phyloP scores from a whole-genome alignment of 2,329 filamentous ascomycete species.

The Monilinia vaccinii-corymbosi region DNA sequence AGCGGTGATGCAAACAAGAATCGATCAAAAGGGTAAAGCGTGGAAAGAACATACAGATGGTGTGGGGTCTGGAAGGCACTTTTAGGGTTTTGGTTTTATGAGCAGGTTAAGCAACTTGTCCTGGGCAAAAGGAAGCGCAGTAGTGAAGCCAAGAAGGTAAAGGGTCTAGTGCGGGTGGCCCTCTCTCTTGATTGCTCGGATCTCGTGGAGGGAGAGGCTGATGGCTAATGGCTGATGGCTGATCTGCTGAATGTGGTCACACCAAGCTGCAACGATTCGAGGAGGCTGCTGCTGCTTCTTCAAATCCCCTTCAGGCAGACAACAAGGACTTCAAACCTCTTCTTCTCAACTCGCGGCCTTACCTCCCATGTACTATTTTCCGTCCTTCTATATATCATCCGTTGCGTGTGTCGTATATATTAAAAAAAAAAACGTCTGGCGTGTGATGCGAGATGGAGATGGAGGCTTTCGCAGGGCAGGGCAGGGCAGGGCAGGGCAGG shows the following conservation, averaged over 20 bases:
- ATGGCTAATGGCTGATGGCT: slow-evolving; percentile 24
- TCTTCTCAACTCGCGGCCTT: background rate
- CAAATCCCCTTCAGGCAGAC: no score
- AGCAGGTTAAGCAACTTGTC: background rate
- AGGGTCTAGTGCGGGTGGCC: slow-evolving; percentile 10
- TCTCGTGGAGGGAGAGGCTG: slow-evolving; percentile 13
- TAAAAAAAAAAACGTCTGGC: background rate
- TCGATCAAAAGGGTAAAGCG: slow-evolving; percentile 14
- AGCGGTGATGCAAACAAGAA: slow-evolving; percentile 13
- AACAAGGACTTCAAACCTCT: no score
- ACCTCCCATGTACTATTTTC: background rate
- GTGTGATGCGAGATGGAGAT: background rate
- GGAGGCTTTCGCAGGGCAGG: no score
- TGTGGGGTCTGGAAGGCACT: slow-evolving; percentile 7
- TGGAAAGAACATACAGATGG: slow-evolving; percentile 12
- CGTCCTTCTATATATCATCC: background rate
- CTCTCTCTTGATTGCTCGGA: slow-evolving; percentile 14
- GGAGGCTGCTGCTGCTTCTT: slow-evolving; percentile 6
- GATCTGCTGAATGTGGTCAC: slow-evolving; percentile 19
- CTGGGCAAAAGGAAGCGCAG: slow-evolving; percentile 3
- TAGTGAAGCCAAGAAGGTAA: slow-evolving; percentile 10
- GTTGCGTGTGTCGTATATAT: slow-evolving; percentile 3
- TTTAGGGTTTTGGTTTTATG: slow-evolving; percentile 4
- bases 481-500: no score
- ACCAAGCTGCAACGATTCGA: slow-evolving; percentile 16